Percentiles rank a stretch among this genome's conserved stretches.
Conservation (phyloP, 2,329 filamentous ascomycete species). For the Furcasterigmium sp. region DNA sequence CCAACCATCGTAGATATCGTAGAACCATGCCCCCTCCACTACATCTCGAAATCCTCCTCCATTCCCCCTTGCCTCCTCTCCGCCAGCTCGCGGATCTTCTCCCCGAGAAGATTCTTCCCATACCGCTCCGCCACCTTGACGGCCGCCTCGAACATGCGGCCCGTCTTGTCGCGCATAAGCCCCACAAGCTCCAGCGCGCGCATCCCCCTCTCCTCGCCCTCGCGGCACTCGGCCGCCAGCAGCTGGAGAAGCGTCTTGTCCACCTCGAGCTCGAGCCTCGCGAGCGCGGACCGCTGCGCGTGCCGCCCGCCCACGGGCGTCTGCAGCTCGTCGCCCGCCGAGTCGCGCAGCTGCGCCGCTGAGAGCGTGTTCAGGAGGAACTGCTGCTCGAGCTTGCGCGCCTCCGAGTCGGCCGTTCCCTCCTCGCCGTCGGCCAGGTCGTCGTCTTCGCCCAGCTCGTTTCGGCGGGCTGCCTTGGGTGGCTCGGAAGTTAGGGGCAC, state of each 20-base stretch:
- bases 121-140: slow-evolving; percentile 85
- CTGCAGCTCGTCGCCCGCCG: slow-evolving; percentile 62
- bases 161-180: slow-evolving; percentile 77
- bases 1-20: too few relatives aligned
- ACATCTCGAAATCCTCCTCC: slow-evolving; percentile 52
- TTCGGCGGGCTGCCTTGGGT: slow-evolving; percentile 22
- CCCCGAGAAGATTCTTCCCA: slow-evolving; percentile 70
- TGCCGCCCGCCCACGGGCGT: slow-evolving; percentile 29
- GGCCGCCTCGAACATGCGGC: slow-evolving; percentile 88
- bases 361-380: slow-evolving; percentile 72
- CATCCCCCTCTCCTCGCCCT: slow-evolving; percentile 91
- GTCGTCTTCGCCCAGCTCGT: slow-evolving; percentile 22
- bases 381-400: slow-evolving; percentile 67
- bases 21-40: too few relatives aligned
- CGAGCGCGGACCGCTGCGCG: slow-evolving; percentile 61
- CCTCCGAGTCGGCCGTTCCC: slow-evolving; percentile 31
- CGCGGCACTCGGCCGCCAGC: slow-evolving; percentile 82
- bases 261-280: slow-evolving; percentile 72
- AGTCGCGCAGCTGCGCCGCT: slow-evolving; percentile 69
- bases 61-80: slow-evolving; percentile 62
- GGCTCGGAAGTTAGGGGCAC: slow-evolving; percentile 65
- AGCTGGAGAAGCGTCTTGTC: slow-evolving; percentile 89
- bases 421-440: slow-evolving; percentile 17
- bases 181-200: slow-evolving; percentile 86
- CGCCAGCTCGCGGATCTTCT: slow-evolving; percentile 84